Conservation (phyloP, 1,284 basidiomycete genomes). For the Cryptococcus sp. region DNA sequence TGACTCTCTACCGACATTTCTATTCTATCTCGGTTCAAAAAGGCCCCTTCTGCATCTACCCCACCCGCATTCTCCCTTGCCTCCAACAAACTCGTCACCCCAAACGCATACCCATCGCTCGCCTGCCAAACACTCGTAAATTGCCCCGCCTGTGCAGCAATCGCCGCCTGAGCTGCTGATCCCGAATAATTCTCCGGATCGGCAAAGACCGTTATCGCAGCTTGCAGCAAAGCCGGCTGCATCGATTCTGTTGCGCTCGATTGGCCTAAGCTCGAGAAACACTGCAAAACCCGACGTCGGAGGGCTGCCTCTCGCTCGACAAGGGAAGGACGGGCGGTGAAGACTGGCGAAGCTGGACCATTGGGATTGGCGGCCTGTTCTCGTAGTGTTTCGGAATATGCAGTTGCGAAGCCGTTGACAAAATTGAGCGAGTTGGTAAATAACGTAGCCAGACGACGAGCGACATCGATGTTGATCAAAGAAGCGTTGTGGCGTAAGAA, state of each 20-base stretch:
- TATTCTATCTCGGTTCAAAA: conserved; percentile 68
- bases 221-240: conserved; percentile 74
- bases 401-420: conserved; percentile 56
- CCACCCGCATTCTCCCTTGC: conserved; percentile 39
- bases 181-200: conserved; percentile 64
- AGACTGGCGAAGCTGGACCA: conserved; percentile 39
- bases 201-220: conserved; percentile 76
- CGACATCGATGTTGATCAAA: conserved; percentile 84
- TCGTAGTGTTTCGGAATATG: conserved; percentile 45
- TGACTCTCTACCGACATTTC: conserved; percentile 69
- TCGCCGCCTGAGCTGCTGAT: conserved; percentile 85
- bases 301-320: conserved; percentile 77
- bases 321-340: conserved; percentile 56
- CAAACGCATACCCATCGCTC: conserved; percentile 85
- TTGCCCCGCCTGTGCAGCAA: conserved; percentile 76
- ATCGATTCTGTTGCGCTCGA: conserved; percentile 73
- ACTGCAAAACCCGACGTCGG: conserved; percentile 79
- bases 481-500: conserved; percentile 77
- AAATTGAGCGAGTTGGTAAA: conserved; percentile 88
- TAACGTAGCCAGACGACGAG: conserved; percentile 76
- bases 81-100: conserved; percentile 65
- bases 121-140: conserved; percentile 84
- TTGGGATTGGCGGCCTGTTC: conserved; percentile 43
- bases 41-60: conserved; percentile 51
- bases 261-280: conserved; percentile 75